phyloP scores from a whole-genome alignment of 2,329 filamentous ascomycete species.

The Apiospora pterosperma region DNA sequence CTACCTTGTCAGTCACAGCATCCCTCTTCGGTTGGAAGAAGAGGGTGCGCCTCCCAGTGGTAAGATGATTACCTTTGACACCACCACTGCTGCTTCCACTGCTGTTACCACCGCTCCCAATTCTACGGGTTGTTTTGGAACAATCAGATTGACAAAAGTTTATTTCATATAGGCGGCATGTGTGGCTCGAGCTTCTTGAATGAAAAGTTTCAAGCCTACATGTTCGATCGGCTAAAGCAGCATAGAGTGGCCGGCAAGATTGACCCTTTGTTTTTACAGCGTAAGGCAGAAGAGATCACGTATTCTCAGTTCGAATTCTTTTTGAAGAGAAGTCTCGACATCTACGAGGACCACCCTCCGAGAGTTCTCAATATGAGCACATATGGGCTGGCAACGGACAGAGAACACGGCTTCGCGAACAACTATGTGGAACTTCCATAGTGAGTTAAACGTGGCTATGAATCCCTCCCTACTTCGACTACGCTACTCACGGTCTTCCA shows the following conservation, averaged over 20 bases:
- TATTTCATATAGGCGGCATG: slow-evolving; percentile 16
- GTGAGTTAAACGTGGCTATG: neutral
- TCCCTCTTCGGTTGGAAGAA: slow-evolving; percentile 17
- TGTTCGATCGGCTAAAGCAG: neutral
- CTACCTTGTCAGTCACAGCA: slow-evolving; percentile 20
- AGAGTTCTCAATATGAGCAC: neutral
- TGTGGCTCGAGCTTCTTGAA: slow-evolving; percentile 29
- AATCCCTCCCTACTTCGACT: too few species aligned
- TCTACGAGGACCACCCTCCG: neutral
- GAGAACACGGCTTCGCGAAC: neutral
- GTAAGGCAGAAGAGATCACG: neutral
- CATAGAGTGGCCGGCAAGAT: neutral
- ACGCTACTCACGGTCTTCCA: neutral
- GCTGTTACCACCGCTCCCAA: neutral
- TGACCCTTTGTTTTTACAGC: neutral
- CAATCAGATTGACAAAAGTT: neutral
- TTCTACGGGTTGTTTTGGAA: neutral
- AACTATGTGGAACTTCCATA: neutral
- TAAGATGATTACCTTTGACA: too few species aligned
- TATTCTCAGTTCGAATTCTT: neutral
- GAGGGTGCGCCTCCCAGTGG: slow-evolving; percentile 15
- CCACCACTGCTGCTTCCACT: too few species aligned
- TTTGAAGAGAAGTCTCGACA: neutral
- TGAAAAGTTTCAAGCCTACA: slow-evolving; percentile 17
- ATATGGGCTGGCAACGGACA: neutral